Conservation (phyloP, 345 rosid genomes). For the Syzygium oleosum region DNA sequence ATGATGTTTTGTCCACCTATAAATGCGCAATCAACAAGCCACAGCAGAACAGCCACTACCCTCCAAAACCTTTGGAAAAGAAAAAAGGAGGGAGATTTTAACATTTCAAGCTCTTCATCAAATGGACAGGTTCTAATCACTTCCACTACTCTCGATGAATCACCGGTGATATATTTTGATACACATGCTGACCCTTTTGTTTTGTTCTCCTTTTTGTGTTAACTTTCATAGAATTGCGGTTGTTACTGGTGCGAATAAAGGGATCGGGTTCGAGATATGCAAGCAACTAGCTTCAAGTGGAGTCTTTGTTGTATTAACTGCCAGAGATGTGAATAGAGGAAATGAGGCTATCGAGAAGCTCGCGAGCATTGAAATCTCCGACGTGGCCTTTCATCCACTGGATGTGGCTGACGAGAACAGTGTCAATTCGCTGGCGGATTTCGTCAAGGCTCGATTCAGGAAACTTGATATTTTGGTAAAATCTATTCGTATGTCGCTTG, state of each 20-base stretch:
- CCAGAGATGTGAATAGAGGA: constrained; percentile 10
- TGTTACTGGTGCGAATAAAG: constrained; percentile 1
- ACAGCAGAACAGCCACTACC: background rate
- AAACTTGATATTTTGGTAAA: constrained; percentile 6
- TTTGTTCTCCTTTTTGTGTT: too few species aligned
- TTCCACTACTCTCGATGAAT: background rate
- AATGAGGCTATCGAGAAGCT: background rate
- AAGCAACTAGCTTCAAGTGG: constrained; percentile 2
- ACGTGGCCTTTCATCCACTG: constrained; percentile 5
- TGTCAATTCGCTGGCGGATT: background rate
- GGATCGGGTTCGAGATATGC: constrained; percentile 10
- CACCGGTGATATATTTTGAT: background rate
- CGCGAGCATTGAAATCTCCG: background rate
- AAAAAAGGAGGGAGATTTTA: background rate
- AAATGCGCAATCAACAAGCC: background rate
- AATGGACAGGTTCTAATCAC: too few species aligned
- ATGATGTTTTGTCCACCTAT: background rate
- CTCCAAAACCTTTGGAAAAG: background rate
- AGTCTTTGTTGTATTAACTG: constrained; percentile 4
- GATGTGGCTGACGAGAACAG: background rate
- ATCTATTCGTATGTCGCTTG: background rate
- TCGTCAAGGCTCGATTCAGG: background rate
- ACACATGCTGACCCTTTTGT: background rate
- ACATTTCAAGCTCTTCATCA: background rate
- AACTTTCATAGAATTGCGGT: background rate